Evolutionary conservation across 202 grass and related monocot genomes (phyloP), one percentile per base, ranked within the genome.

Genomic region (Panicum virgatum): DNA sequence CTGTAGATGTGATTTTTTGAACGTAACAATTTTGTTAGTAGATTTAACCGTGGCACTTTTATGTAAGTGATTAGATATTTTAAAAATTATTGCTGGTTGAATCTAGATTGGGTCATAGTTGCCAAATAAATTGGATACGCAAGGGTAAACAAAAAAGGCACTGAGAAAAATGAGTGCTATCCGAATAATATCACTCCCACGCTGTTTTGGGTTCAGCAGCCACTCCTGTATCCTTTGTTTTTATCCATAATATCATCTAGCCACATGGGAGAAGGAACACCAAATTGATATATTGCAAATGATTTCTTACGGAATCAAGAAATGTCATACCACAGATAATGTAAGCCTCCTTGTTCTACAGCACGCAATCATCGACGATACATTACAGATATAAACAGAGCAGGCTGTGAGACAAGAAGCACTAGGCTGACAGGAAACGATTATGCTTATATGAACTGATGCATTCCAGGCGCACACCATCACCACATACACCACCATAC

Each of bases 401-500:
- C 48, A 42, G 10, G 30, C 22, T n/a, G 50, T 1, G 70, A 73
- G 48, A 71, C 60, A 77, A 47, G 26, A 39, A 18, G 40, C 2
- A 34, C 58, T 37, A 85, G 14, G 54, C 45, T 43, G 56, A 56
- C 60, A 82, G 40, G 19, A 71, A 37, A 52, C 50, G 19, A 85
- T 60, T 66, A 77, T 64, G 85, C 47, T 84, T 80, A 61, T 78
- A 63, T 82, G 46, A 76, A 75, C 61, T 62, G 14, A 80, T 62
- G 86, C 44, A 89, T 80, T 84, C 45, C 63, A 76, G 69, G 58
- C 64, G 58, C 64, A 84, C 63, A 69, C 22, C 52, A 80, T 58
- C 42, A 69, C 27, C 69, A 69, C 66, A 74, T 48, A 81, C 67
- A 86, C 72, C 77, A 73, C 66, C 79, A 69, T 19, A 78, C 53